Conservation (phyloP, 2,329 filamentous ascomycete species). For the Didymosphaeria variabile region DNA sequence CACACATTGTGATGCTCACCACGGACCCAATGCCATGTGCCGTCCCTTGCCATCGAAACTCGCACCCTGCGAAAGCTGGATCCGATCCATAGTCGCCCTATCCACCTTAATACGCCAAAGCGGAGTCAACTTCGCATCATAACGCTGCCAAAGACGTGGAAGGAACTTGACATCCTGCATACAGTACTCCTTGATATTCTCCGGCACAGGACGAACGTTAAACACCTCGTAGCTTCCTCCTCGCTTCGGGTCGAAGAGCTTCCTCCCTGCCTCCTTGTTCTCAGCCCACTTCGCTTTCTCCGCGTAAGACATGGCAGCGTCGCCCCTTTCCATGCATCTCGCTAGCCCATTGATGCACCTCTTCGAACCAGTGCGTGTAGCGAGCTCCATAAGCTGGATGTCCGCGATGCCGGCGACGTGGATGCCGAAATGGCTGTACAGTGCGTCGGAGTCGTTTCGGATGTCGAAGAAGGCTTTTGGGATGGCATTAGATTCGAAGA, state of each 20-base stretch:
- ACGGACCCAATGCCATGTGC: conserved; percentile 10
- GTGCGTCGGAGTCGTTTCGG: conserved; percentile 39
- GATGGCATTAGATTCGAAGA: conserved; percentile 38
- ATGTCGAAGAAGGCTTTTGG: conserved; percentile 40
- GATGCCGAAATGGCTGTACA: conserved; percentile 31
- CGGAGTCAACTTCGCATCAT: neutral
- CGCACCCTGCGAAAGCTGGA: conserved; percentile 5
- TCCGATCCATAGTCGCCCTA: neutral
- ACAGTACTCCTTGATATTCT: conserved; percentile 32
- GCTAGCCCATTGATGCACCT: conserved; percentile 19
- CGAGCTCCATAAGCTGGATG: conserved; percentile 34
- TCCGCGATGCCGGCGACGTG: conserved; percentile 25
- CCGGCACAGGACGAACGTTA: conserved; percentile 30
- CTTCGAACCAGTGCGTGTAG: conserved; percentile 16
- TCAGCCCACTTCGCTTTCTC: conserved; percentile 27
- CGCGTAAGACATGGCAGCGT: conserved; percentile 14
- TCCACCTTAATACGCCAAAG: conserved; percentile 1
- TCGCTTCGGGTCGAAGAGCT: conserved; percentile 27
- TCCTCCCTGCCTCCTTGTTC: conserved; percentile 31
- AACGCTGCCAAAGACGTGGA: conserved; percentile 17
- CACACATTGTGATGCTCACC: neutral
- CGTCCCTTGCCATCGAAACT: conserved; percentile 5
- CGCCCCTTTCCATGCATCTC: conserved; percentile 22
- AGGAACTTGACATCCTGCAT: conserved; percentile 28
- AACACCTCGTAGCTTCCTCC: conserved; percentile 39